Conservation (phyloP, 768 basidiomycete species). For the Austroboletus festivus region DNA sequence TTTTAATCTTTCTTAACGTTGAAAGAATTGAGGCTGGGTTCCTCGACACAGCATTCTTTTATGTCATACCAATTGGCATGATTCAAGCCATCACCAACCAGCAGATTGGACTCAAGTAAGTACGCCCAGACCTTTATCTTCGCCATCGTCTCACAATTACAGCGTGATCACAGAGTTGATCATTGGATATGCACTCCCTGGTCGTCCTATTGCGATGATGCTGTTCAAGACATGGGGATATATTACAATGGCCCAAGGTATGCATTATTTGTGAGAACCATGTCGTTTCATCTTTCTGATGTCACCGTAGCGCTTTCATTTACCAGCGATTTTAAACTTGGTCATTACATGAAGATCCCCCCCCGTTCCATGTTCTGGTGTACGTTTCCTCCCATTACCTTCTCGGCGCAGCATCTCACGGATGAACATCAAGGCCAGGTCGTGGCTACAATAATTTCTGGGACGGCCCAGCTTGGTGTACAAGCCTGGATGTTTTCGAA, state of each 20-base stretch:
- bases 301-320: slow-evolving; percentile 50
- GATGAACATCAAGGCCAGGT: slow-evolving; percentile 34
- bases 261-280: background rate
- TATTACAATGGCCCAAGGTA: slow-evolving; percentile 52
- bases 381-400: background rate
- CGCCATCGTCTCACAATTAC: slow-evolving; percentile 1
- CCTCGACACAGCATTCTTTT: slow-evolving; percentile 42
- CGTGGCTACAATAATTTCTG: slow-evolving; percentile 61
- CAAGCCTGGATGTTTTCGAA: slow-evolving; percentile 69
- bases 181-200: slow-evolving; percentile 53
- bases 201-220: slow-evolving; percentile 75
- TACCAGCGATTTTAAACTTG: slow-evolving; percentile 24
- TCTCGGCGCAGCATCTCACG: too few relatives aligned
- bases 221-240: slow-evolving; percentile 79
- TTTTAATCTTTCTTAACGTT: slow-evolving; percentile 3
- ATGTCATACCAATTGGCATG: slow-evolving; percentile 72
- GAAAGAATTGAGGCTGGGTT: background rate
- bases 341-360: slow-evolving; percentile 43
- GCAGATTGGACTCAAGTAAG: slow-evolving; percentile 57
- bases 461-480: slow-evolving; percentile 71
- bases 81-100: slow-evolving; percentile 82
- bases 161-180: slow-evolving; percentile 71
- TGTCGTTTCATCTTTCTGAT: background rate
- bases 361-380: slow-evolving; percentile 33
- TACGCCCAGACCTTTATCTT: background rate